Evolutionary conservation across 495 filamentous ascomycete genomes (phyloP).

Genomic region (Talaromyces ruber): DNA sequence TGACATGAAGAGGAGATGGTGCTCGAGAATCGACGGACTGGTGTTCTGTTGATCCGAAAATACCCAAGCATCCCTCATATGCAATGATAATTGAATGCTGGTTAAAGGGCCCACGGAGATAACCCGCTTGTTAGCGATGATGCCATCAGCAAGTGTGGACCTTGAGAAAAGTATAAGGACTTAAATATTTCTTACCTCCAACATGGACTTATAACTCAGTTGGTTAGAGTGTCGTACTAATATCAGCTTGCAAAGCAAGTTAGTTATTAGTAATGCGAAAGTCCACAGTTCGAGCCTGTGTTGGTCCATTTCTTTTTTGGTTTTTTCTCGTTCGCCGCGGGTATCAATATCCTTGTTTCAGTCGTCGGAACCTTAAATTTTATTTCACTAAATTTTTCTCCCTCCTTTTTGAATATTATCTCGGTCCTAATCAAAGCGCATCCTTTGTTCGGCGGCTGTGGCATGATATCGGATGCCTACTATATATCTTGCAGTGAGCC

Average conservation of each 20-base stretch:
- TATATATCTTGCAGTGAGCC: too few species aligned
- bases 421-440: too few species aligned
- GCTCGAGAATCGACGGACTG: too few species aligned
- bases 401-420: too few species aligned
- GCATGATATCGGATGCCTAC: too few species aligned
- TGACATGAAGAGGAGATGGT: too few species aligned
- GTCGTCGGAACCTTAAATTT: too few species aligned
- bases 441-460: too few species aligned
- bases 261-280: not conserved
- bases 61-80: too few species aligned
- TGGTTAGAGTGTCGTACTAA: not conserved
- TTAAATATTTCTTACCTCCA: not conserved
- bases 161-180: not conserved
- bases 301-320: not conserved
- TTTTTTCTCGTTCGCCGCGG: not conserved
- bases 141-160: not conserved
- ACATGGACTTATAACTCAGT: not conserved
- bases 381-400: too few species aligned
- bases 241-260: not conserved
- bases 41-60: too few species aligned
- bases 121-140: not conserved
- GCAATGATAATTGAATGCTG: not conserved
- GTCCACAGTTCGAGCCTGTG: not conserved
- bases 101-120: not conserved
- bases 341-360: too few species aligned